Conservation (phyloP, 805 yeast genomes). For the Candida vartiovaarae region DNA sequence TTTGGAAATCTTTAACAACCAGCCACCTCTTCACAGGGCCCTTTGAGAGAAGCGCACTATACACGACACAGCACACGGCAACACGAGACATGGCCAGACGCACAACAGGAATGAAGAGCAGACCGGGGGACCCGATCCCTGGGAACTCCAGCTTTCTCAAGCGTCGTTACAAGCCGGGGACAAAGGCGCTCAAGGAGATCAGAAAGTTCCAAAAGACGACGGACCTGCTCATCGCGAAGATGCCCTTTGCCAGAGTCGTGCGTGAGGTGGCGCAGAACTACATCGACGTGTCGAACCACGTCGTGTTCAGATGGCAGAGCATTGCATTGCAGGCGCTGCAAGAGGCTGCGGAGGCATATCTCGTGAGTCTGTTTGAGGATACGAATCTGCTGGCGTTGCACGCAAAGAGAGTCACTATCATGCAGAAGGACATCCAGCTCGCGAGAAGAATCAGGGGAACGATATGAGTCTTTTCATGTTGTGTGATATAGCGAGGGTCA, state of each 20-base stretch:
- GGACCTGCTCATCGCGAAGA: constrained; percentile 58
- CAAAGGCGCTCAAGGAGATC: constrained; percentile 60
- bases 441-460: constrained; percentile 70
- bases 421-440: constrained; percentile 76
- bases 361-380: constrained; percentile 68
- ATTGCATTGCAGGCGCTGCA: constrained; percentile 72
- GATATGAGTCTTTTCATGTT: constrained; percentile 3
- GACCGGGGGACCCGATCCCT: constrained; percentile 48
- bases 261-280: constrained; percentile 60
- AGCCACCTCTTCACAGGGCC: too few species aligned
- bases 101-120: constrained; percentile 29
- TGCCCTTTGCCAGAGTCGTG: constrained; percentile 74
- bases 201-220: constrained; percentile 61
- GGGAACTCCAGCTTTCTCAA: constrained; percentile 16
- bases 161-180: constrained; percentile 54
- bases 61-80: too few species aligned
- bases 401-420: constrained; percentile 77
- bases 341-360: constrained; percentile 75
- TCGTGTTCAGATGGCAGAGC: constrained; percentile 70
- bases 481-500: background rate
- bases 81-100: constrained; percentile 6
- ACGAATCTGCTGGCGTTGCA: constrained; percentile 73
- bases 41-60: too few species aligned
- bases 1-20: too few species aligned
- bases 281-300: constrained; percentile 41